Evolutionary conservation across 1,284 basidiomycete genomes (phyloP), one percentile per base, ranked within the genome.

Genomic region (Fomes fomentarius): DNA sequence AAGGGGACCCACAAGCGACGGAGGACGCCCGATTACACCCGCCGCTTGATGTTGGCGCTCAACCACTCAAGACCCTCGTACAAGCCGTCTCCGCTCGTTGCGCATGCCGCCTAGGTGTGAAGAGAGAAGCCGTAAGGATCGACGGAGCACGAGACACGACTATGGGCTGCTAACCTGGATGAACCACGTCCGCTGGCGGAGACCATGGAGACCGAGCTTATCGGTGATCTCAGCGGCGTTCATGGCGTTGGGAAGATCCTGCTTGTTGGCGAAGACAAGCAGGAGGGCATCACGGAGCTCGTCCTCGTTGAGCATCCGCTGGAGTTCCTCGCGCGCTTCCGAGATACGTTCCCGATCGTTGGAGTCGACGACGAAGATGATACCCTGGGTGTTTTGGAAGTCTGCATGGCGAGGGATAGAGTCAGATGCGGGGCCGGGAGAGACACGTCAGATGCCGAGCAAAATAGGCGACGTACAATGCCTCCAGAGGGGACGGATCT

Each of bases 361-460:
- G 53, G 97, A 99, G 77, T 99, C 97, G 63, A 99, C 96, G 54
- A 99, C 97, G 75, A 99, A 99, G 73, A 99, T 99, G 80, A 99
- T 98, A 66, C 96, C 97, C 80, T 99, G 97, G 44, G 97, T 99
- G 83, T 99, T 99, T 80, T 99, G 97, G 94, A 98, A 99, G 82
- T 99, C 96, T 97, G 65, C 34, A 50, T 39, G 48, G 55, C 47
- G 47, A 15, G 19, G 49, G 14, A 17, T 12, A 19, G 38, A 37
- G 31, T 45, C 28, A 60, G 54, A 33, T 31, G 24, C 25, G 41
- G 38, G 52, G 56, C 54, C 31, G 31, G 52, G 47, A 40, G 46
- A 58, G 55, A 58, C 57, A 61, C 66, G 61, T 63, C 50, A 57
- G 52, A 58, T 50, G 50, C 47, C 33, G 26, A 61, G 22, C 22